These are phyloP conservation scores for Penicillium lividum DNA, from an alignment of 495 filamentous ascomycete species.

Conservation along the genomic window DNA sequence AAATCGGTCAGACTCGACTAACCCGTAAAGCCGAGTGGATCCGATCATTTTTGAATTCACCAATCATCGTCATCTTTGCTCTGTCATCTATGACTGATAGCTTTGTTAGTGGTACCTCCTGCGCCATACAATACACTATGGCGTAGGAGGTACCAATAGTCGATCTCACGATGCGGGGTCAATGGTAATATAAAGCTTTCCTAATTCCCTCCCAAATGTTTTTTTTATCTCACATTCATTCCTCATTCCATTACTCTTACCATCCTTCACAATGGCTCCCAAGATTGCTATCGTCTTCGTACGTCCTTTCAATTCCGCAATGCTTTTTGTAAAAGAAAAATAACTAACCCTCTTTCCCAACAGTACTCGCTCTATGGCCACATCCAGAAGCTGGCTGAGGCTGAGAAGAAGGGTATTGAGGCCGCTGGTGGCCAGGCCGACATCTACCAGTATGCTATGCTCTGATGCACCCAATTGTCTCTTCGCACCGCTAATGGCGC, in stretches of 20 bases:
- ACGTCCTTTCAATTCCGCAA: conserved; percentile 40
- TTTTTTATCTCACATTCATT: conserved; percentile 7
- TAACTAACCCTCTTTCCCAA: neutral
- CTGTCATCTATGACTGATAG: conserved; percentile 44
- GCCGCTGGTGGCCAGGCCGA: conserved; percentile 77
- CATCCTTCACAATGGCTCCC: conserved; percentile 71
- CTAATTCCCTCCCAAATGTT: conserved; percentile 8
- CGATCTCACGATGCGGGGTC: conserved; percentile 8
- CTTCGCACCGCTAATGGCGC: neutral
- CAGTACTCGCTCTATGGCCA: conserved; percentile 98
- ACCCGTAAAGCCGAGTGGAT: conserved; percentile 21
- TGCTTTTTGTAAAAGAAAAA: neutral
- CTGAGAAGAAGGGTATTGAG: conserved; percentile 89
- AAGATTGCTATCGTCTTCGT: conserved; percentile 90
- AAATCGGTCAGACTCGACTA: conserved; percentile 39
- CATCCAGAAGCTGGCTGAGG: conserved; percentile 78
- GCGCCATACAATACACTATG: conserved; percentile 3
- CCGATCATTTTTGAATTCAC: neutral
- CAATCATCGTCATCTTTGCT: conserved; percentile 24
- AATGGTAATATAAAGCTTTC: conserved; percentile 12
- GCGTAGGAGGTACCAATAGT: neutral
- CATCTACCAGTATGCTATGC: conserved; percentile 69
- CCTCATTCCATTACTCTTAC: neutral
- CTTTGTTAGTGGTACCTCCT: conserved; percentile 14
- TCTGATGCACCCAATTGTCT: neutral